phyloP scores from a whole-genome alignment of 768 basidiomycete species.

The Collybiopsis luxurians region DNA sequence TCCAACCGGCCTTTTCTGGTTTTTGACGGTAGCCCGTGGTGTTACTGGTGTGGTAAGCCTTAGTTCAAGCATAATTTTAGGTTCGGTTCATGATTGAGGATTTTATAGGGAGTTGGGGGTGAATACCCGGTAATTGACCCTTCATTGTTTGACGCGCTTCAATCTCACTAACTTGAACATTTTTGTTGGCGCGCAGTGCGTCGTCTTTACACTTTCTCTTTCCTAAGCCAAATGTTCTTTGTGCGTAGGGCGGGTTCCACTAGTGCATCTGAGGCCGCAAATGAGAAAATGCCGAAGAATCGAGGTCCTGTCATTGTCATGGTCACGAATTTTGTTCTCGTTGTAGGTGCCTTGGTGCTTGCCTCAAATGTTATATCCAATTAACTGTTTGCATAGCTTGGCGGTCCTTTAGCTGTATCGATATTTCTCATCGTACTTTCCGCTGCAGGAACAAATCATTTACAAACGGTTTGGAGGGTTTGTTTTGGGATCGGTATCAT shows the following conservation, averaged over 20 bases:
- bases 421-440: constrained; percentile 69
- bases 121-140: constrained; percentile 59
- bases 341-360: constrained; percentile 35
- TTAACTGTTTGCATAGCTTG: constrained; percentile 56
- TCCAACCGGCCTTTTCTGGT: constrained; percentile 66
- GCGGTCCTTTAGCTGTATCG: constrained; percentile 62
- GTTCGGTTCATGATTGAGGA: no score
- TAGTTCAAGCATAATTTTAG: neutral
- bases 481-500: constrained; percentile 63
- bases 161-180: no score
- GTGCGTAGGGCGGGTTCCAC: constrained; percentile 37
- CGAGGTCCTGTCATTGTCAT: constrained; percentile 74
- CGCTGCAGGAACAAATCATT: constrained; percentile 59
- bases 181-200: no score
- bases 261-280: constrained; percentile 56
- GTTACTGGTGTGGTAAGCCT: constrained; percentile 59
- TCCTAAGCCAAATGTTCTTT: constrained; percentile 20
- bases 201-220: neutral
- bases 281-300: constrained; percentile 57
- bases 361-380: no score
- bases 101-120: constrained; percentile 73
- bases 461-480: constrained; percentile 65
- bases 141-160: constrained; percentile 74
- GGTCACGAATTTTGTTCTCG: constrained; percentile 72
- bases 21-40: constrained; percentile 68